These are phyloP conservation scores for Moricandia moricandioides DNA, from an alignment of 345 rosid species.

Conservation along the genomic window DNA sequence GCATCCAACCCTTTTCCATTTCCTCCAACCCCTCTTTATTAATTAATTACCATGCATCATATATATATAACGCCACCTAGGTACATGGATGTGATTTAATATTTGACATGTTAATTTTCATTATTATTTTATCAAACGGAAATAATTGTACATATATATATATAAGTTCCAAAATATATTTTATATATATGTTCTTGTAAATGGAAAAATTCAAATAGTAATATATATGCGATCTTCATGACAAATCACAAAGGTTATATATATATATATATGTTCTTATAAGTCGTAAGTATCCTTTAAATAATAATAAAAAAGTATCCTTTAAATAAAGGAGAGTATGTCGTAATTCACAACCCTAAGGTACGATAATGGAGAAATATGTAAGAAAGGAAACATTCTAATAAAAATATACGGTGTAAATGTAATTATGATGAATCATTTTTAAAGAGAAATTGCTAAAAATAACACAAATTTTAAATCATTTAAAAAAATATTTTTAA, in stretches of 20 bases:
- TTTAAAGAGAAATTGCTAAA: too few species aligned
- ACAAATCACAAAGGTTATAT: too few species aligned
- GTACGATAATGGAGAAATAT: neutral
- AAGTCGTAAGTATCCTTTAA: neutral
- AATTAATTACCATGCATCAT: neutral
- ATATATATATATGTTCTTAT: too few species aligned
- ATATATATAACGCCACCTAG: neutral
- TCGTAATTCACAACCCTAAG: neutral
- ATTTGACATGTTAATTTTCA: neutral
- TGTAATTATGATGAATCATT: neutral
- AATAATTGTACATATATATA: neutral
- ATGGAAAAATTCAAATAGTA: too few species aligned
- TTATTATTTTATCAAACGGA: neutral
- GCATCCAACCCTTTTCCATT: constrained; percentile 39
- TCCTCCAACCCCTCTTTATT: constrained; percentile 31
- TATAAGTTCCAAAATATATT: neutral
- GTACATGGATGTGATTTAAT: constrained; percentile 7
- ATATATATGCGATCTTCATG: too few species aligned
- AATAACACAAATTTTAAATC: too few species aligned
- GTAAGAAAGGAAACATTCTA: neutral
- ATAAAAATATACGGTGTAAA: neutral
- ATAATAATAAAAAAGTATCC: neutral
- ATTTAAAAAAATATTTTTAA: too few species aligned
- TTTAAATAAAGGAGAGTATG: neutral
- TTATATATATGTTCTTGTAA: neutral